Evolutionary conservation across 495 filamentous ascomycete genomes (phyloP).

Genomic region (Paragyromitra xinjiangensis): DNA sequence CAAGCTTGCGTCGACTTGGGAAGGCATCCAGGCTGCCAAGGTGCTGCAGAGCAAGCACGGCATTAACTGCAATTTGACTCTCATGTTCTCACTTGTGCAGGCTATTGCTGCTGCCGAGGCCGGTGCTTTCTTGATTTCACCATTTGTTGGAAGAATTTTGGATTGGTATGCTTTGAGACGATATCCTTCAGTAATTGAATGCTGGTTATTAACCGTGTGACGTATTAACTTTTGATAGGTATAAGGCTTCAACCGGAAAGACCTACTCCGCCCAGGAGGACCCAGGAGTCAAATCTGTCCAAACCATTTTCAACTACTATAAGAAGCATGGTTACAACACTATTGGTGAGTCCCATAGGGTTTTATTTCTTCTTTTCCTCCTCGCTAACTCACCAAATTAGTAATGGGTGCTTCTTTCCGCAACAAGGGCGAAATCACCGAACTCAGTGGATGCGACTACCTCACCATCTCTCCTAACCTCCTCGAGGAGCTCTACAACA

Average conservation of each 20-base stretch:
- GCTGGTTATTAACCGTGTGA: neutral
- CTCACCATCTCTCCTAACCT: conserved; percentile 96
- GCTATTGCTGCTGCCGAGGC: conserved; percentile 97
- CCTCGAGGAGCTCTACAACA: conserved; percentile 91
- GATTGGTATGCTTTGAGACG: conserved; percentile 70
- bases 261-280: conserved; percentile 87
- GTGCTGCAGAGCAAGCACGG: conserved; percentile 91
- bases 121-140: conserved; percentile 97
- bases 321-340: conserved; percentile 99
- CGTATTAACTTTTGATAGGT: conserved; percentile 57
- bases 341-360: conserved; percentile 46
- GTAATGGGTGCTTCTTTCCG: conserved; percentile 99
- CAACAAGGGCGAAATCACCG: conserved; percentile 93
- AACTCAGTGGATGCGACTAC: conserved; percentile 98
- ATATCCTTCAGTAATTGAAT: neutral
- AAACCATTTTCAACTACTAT: conserved; percentile 99
- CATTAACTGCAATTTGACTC: conserved; percentile 98
- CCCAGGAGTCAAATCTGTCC: conserved; percentile 94
- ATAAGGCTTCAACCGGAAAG: conserved; percentile 95
- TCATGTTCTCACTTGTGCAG: conserved; percentile 97
- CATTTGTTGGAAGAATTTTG: conserved; percentile 98
- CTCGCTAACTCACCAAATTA: conserved; percentile 58
- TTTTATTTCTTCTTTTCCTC: neutral
- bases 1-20: conserved; percentile 88
- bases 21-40: conserved; percentile 97